phyloP scores from a whole-genome alignment of 306 rosid species.

The Chamaecrista fasciculata region DNA sequence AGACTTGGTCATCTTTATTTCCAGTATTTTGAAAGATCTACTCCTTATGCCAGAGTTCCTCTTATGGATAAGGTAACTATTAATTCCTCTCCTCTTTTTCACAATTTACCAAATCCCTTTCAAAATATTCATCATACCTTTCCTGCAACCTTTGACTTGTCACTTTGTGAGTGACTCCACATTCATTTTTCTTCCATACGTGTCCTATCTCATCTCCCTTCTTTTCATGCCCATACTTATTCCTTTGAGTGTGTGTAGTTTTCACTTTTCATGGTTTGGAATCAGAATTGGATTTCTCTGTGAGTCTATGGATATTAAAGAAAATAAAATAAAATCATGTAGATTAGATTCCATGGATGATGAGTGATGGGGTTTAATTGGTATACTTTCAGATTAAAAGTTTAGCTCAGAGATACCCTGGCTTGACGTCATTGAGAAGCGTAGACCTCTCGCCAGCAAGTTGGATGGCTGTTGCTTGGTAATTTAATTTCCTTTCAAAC shows the following conservation, averaged over 20 bases:
- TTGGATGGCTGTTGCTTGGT: slow-evolving; percentile 99
- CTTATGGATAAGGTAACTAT: slow-evolving; percentile 79
- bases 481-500: slow-evolving; percentile 9
- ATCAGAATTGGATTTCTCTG: slow-evolving; percentile 8
- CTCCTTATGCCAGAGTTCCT: slow-evolving; percentile 96
- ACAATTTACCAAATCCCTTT: no score
- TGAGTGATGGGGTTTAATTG: slow-evolving; percentile 12
- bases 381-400: slow-evolving; percentile 57
- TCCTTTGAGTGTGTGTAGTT: no score
- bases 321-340: background rate
- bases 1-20: slow-evolving; percentile 75
- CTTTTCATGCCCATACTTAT: no score
- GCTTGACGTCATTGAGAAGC: slow-evolving; percentile 83
- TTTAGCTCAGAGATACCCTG: slow-evolving; percentile 79
- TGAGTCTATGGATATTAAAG: background rate
- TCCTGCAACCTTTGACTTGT: slow-evolving; percentile 39
- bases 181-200: slow-evolving; percentile 15
- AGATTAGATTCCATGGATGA: slow-evolving; percentile 34
- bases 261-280: no score
- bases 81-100: slow-evolving; percentile 9
- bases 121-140: background rate
- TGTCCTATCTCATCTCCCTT: slow-evolving; percentile 15
- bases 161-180: slow-evolving; percentile 12
- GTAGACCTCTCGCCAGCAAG: slow-evolving; percentile 99
- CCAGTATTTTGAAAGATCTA: slow-evolving; percentile 86